phyloP scores from a whole-genome alignment of 2,329 filamentous ascomycete genomes.

The Fusarium redolens region DNA sequence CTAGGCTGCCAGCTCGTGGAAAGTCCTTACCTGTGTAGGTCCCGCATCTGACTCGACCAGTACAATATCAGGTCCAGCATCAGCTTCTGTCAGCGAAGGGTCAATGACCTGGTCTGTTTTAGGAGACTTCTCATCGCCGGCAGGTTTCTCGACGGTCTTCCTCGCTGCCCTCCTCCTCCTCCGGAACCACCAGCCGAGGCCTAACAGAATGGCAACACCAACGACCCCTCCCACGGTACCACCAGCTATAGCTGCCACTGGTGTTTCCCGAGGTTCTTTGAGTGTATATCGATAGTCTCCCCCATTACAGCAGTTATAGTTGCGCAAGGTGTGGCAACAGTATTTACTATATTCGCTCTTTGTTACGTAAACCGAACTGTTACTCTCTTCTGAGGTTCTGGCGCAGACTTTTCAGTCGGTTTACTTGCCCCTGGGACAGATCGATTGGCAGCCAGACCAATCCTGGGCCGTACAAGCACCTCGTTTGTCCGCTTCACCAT shows the following conservation, averaged over 20 bases:
- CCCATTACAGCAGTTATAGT: background rate
- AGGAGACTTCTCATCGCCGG: accelerated
- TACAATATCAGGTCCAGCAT: background rate
- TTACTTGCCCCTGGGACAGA: background rate
- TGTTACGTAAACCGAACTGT: background rate
- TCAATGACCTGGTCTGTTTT: background rate
- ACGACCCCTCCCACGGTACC: background rate
- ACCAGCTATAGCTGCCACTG: background rate
- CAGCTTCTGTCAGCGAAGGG: background rate
- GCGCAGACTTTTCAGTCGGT: background rate
- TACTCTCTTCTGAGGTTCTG: background rate
- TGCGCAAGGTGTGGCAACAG: background rate
- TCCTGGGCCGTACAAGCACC: background rate
- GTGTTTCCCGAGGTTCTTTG: background rate
- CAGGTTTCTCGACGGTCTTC: accelerated
- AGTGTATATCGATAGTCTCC: background rate
- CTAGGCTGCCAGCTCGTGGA: background rate
- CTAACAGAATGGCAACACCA: background rate
- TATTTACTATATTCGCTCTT: background rate
- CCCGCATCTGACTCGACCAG: background rate
- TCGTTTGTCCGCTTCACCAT: background rate
- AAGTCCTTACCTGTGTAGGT: background rate
- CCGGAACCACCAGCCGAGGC: background rate
- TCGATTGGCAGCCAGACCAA: background rate
- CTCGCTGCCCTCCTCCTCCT: background rate